Percentiles rank a stretch among this genome's conserved stretches.
Conservation (phyloP, 768 basidiomycete species). For the Agrocybe pediades region DNA sequence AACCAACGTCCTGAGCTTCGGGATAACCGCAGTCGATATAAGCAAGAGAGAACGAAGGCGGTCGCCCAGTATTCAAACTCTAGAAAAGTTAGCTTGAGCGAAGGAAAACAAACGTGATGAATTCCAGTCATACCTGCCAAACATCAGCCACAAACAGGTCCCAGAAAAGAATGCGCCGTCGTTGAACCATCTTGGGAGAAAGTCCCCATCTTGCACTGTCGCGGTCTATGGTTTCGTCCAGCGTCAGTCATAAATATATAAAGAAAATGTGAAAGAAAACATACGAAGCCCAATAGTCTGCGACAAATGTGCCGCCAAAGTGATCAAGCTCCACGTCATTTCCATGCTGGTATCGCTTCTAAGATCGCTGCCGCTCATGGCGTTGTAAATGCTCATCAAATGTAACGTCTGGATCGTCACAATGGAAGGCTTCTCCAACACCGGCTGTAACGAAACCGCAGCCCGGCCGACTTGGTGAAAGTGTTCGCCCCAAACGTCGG, state of each 20-base stretch:
- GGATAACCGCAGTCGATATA: slow-evolving; percentile 73
- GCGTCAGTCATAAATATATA: background rate
- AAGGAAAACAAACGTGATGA: background rate
- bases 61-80: slow-evolving; percentile 72
- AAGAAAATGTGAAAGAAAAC: background rate
- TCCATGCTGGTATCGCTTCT: slow-evolving; percentile 70
- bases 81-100: slow-evolving; percentile 22
- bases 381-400: slow-evolving; percentile 68
- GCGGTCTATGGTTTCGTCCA: slow-evolving; percentile 44
- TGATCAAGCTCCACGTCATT: slow-evolving; percentile 68
- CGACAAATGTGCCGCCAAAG: slow-evolving; percentile 64
- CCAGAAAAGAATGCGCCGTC: slow-evolving; percentile 75
- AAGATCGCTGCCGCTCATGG: slow-evolving; percentile 66
- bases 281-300: slow-evolving; percentile 75
- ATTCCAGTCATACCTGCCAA: slow-evolving; percentile 54
- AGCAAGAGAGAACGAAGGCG: slow-evolving; percentile 64
- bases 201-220: slow-evolving; percentile 68
- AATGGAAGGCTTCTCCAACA: slow-evolving; percentile 70
- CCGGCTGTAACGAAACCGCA: slow-evolving; percentile 65
- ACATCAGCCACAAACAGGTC: slow-evolving; percentile 73
- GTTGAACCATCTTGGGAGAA: slow-evolving; percentile 60
- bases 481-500: slow-evolving; percentile 54
- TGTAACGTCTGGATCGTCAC: slow-evolving; percentile 73
- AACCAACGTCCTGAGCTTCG: slow-evolving; percentile 31
- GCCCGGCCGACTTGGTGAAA: slow-evolving; percentile 67